Evolutionary conservation across 106 monocot species (phyloP).

Genomic region (Allium cepa): DNA sequence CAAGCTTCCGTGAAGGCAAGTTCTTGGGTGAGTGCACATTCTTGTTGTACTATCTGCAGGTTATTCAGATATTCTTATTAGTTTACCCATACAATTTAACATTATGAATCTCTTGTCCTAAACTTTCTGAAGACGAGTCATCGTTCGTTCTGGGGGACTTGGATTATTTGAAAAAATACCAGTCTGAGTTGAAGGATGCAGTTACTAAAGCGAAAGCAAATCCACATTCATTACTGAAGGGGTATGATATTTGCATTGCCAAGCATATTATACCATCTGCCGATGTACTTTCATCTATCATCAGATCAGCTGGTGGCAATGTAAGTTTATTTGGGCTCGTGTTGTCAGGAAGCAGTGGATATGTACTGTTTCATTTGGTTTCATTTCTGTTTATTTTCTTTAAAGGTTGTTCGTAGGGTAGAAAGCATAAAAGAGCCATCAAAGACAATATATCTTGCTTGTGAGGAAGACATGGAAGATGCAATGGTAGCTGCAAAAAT

Average conservation of each 20-base stretch:
- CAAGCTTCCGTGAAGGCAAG: slow-evolving; percentile 44
- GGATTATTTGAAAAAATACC: slow-evolving; percentile 58
- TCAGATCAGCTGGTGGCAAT: slow-evolving; percentile 60
- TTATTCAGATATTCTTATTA: background rate
- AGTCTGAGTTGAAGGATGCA: slow-evolving; percentile 43
- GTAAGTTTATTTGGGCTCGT: slow-evolving; percentile 24
- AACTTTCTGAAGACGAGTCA: slow-evolving; percentile 34
- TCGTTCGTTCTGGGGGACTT: slow-evolving; percentile 53
- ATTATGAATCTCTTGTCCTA: background rate
- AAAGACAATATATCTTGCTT: slow-evolving; percentile 51
- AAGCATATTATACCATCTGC: slow-evolving; percentile 67
- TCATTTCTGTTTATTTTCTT: background rate
- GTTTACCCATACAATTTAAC: too few species aligned
- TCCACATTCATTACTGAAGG: slow-evolving; percentile 47
- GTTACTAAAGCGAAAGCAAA: slow-evolving; percentile 50
- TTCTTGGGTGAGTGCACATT: slow-evolving; percentile 46
- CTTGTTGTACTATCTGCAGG: background rate
- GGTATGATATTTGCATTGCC: slow-evolving; percentile 50
- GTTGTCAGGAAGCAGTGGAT: background rate
- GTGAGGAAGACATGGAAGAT: slow-evolving; percentile 70
- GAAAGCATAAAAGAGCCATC: slow-evolving; percentile 24
- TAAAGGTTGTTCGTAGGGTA: slow-evolving; percentile 39
- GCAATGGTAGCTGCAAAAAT: slow-evolving; percentile 53
- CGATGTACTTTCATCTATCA: slow-evolving; percentile 36
- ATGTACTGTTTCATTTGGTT: background rate